Evolutionary conservation across 1,139 yeast species (phyloP), one percentile per base, ranked within the genome.

Genomic region (Torulaspora pretoriensis): DNA sequence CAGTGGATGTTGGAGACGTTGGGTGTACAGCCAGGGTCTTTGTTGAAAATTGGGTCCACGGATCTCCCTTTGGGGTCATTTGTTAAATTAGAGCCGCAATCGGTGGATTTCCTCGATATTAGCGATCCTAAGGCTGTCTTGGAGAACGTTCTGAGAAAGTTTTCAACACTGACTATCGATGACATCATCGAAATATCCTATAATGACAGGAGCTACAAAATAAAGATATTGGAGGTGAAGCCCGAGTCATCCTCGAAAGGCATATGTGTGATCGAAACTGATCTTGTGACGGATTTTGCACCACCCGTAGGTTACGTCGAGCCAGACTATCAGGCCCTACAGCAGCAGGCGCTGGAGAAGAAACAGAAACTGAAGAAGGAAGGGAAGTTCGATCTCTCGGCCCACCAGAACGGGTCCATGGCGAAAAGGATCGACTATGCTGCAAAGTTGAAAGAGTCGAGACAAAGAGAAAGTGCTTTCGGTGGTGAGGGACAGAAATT

Each of bases 271-370:
- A 89, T 94, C 26, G 99, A 94, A 62, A 94, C 98, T 0, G 98
- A 94, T 70, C 74, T 94, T 53, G 95, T 87, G 50, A 95, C 97
- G 0, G 99, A 94, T 62, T 94, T 94, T 70, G 98, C 97, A 2
- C 96, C 98, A 3, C 99, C 98, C 0, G 96, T 92, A 4, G 99
- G 99, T 0, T 94, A 94, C 60, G 96, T 87, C 24, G 98, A 92
- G 61, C 95, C 95, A 1, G 84, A 80, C 54, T 80, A 80, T 53
- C 57, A 64, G 38, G 55, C 63, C 9, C 45, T 54, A 35, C 47
- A 53, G 36, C 43, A 40, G 29, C 41, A 50, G 37, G 48, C 51
- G 37, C 42, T 47, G 17, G 55, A 53, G 31, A 48, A 48, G 39
- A 47, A 42, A 42, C 56, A 40, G 43, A 53, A 43, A 32, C 47